A percentile compares a stretch with the other conserved stretches of the same genome.
Evolutionary conservation across 2,329 filamentous ascomycete genomes (phyloP).

Genomic region (Colletotrichum spinosum): DNA sequence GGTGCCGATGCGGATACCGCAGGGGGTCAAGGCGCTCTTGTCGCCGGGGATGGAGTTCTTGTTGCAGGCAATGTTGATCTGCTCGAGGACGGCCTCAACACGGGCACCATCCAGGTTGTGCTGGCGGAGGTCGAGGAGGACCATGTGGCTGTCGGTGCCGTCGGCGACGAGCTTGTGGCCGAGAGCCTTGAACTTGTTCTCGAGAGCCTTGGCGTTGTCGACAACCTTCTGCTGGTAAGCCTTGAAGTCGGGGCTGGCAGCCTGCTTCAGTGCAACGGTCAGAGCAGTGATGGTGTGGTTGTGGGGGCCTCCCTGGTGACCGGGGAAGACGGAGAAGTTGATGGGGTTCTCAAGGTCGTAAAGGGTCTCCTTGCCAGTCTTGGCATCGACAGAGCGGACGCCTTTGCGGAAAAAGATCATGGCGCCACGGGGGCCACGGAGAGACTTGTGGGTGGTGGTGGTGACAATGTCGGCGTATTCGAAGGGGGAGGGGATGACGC

Average conservation of each 20-base stretch:
- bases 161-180: conserved; percentile 96
- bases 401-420: conserved; percentile 99
- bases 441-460: conserved; percentile 98
- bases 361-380: conserved; percentile 88
- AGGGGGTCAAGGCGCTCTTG: conserved; percentile 95
- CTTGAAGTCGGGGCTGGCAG: conserved; percentile 89
- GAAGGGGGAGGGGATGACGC: conserved; percentile 95
- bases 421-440: conserved; percentile 95
- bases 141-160: conserved; percentile 98
- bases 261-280: conserved; percentile 94
- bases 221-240: conserved; percentile 94
- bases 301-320: conserved; percentile 97
- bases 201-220: conserved; percentile 91
- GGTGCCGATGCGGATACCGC: conserved; percentile 94
- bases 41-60: conserved; percentile 99
- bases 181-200: conserved; percentile 84
- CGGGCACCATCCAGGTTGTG: conserved; percentile 90
- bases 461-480: conserved; percentile 94
- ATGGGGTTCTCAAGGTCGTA: conserved; percentile 97
- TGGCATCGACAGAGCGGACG: conserved; percentile 87
- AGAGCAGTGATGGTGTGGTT: conserved; percentile 99
- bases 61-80: conserved; percentile 99
- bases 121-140: conserved; percentile 92
- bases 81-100: conserved; percentile 94
- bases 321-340: conserved; percentile 99